Evolutionary conservation across 805 yeast genomes (phyloP).

Genomic region (Wickerhamiella brachini): DNA sequence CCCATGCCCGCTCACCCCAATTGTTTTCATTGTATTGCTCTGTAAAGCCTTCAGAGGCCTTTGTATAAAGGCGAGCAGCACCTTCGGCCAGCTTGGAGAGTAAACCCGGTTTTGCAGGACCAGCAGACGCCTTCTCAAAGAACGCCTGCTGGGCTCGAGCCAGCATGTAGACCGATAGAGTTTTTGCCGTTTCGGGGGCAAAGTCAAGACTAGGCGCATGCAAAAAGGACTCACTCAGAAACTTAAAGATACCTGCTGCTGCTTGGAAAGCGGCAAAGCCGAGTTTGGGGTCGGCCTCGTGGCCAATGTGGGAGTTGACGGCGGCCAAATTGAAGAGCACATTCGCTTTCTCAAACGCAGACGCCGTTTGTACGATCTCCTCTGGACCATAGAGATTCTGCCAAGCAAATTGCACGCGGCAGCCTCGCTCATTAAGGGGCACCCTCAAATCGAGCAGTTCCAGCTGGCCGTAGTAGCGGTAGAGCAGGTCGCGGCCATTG

Average conservation of each 20-base stretch:
- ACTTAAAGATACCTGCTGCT: slow-evolving; percentile 65
- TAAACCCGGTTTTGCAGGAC: slow-evolving; percentile 41
- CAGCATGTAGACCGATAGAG: slow-evolving; percentile 50
- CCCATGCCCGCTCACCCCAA: slow-evolving; percentile 39
- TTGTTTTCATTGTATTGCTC: slow-evolving; percentile 20
- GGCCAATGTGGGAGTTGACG: slow-evolving; percentile 35
- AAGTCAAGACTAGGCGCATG: slow-evolving; percentile 82
- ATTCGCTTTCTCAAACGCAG: slow-evolving; percentile 84
- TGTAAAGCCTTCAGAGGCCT: slow-evolving; percentile 33
- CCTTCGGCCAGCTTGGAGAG: slow-evolving; percentile 63
- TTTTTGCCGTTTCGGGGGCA: slow-evolving; percentile 49
- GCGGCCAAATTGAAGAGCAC: slow-evolving; percentile 68
- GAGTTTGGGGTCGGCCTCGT: slow-evolving; percentile 35
- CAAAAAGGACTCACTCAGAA: slow-evolving; percentile 62
- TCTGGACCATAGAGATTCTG: slow-evolving; percentile 46
- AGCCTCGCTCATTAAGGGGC: slow-evolving; percentile 46
- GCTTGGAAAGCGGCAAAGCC: slow-evolving; percentile 51
- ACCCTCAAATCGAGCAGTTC: slow-evolving; percentile 68
- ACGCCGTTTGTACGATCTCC: slow-evolving; percentile 44
- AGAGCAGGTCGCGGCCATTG: slow-evolving; percentile 40
- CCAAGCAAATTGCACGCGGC: slow-evolving; percentile 62
- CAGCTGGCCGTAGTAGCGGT: slow-evolving; percentile 64
- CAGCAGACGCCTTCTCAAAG: slow-evolving; percentile 37
- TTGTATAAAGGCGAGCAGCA: slow-evolving; percentile 40
- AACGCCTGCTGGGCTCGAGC: slow-evolving; percentile 89